These are phyloP conservation scores for Beta corolliflora DNA, from an alignment of 179 eudicot genomes.

Conservation along the genomic window DNA sequence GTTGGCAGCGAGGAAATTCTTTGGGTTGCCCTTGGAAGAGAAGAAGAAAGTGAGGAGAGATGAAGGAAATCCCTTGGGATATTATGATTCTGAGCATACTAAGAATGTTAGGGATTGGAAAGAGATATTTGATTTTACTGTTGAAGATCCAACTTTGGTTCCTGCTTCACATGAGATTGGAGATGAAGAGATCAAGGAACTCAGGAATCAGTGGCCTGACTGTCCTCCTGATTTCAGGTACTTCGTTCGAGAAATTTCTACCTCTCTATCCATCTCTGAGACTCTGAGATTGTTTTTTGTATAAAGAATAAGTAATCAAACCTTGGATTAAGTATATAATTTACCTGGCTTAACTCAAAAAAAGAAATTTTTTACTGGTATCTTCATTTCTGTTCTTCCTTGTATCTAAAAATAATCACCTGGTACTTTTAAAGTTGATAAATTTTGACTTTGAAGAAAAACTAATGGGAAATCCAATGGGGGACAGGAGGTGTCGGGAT, in stretches of 20 bases:
- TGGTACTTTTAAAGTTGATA: no score
- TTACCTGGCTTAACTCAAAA: no score
- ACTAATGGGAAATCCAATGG: no score
- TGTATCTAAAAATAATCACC: no score
- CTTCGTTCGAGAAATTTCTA: neutral
- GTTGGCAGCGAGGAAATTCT: constrained; percentile 43
- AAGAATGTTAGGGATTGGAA: constrained; percentile 80
- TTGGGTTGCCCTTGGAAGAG: constrained; percentile 43
- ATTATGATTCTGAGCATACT: constrained; percentile 66
- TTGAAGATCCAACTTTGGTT: constrained; percentile 43
- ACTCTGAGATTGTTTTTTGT: neutral
- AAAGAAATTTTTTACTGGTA: no score
- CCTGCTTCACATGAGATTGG: constrained; percentile 50
- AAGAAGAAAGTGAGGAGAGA: constrained; percentile 53
- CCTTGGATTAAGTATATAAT: no score
- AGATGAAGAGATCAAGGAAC: constrained; percentile 32
- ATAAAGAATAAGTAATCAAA: no score
- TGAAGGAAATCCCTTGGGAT: constrained; percentile 51
- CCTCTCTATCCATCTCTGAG: neutral
- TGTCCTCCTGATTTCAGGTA: constrained; percentile 55
- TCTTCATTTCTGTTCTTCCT: no score
- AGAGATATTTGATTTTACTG: constrained; percentile 61
- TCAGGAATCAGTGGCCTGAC: constrained; percentile 70
- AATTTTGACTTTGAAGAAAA: no score
- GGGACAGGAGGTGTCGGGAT: no score